These are phyloP conservation scores for Calonectria hawksworthii DNA, from an alignment of 2,329 filamentous ascomycete species.

Conservation along the genomic window DNA sequence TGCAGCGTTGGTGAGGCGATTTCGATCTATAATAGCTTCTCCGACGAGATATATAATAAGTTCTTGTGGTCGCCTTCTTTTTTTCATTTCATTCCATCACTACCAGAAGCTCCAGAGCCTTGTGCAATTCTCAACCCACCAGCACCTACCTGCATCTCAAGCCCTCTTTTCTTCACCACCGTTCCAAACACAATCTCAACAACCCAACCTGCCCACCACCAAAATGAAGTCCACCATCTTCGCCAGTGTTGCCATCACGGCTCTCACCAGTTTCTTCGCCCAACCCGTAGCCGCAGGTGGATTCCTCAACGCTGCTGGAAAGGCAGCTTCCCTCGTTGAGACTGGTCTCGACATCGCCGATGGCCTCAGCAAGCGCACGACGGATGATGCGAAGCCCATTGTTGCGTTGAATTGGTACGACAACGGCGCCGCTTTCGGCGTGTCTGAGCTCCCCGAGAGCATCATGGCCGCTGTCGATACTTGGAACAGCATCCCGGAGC, in stretches of 20 bases:
- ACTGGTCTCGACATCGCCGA: constrained; percentile 2
- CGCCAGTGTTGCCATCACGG: constrained; percentile 13
- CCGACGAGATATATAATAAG: neutral
- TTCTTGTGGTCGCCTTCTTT: neutral
- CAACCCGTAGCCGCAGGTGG: constrained; percentile 19
- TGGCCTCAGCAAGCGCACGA: neutral
- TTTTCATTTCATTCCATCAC: neutral
- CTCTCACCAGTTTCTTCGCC: constrained; percentile 17
- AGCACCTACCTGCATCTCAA: neutral
- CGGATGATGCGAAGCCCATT: constrained; percentile 1
- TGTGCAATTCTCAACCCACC: neutral
- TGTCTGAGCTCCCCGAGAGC: constrained; percentile 11
- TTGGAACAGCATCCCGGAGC: constrained; percentile 21
- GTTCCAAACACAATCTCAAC: neutral
- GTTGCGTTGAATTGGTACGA: constrained; percentile 19
- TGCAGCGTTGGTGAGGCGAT: neutral
- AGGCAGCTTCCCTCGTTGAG: constrained; percentile 8
- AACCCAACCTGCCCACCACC: neutral
- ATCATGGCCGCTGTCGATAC: constrained; percentile 9
- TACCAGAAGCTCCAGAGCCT: constrained; percentile 1
- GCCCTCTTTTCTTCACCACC: neutral
- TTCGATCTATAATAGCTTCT: neutral
- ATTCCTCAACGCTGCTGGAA: constrained; percentile 21
- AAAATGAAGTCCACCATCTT: constrained; percentile 16
- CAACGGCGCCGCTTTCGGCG: constrained; percentile 12